Percentiles rank a stretch among this genome's conserved stretches.
Evolutionary conservation across 352 stramenopile species (phyloP).

Genomic region (Pythium utonaiense): DNA sequence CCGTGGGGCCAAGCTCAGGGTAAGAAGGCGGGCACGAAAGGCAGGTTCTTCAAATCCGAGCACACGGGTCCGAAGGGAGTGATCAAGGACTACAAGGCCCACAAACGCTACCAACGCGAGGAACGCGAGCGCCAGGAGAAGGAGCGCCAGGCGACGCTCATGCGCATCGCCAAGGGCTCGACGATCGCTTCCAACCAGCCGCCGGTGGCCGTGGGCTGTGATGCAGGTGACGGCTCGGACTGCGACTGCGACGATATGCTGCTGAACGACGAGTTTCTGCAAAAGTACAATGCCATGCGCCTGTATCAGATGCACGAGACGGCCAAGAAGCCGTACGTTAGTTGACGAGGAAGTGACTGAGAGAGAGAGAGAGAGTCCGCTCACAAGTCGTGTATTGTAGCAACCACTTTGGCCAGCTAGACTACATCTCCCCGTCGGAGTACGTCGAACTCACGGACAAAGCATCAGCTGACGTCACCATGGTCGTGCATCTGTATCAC

Average conservation of each 20-base stretch:
- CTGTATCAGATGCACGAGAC: conserved; percentile 57
- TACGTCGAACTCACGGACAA: conserved; percentile 54
- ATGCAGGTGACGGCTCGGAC: conserved; percentile 25
- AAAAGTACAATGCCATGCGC: conserved; percentile 58
- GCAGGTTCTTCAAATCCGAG: conserved; percentile 50
- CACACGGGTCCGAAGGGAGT: conserved; percentile 83
- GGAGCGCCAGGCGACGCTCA: conserved; percentile 47
- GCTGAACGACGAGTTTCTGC: conserved; percentile 52
- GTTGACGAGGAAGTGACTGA: background rate
- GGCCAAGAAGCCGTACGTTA: conserved; percentile 23
- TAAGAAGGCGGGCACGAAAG: conserved; percentile 22
- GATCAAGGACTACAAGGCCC: conserved; percentile 76
- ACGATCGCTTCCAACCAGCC: conserved; percentile 11
- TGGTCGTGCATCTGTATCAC: conserved; percentile 67
- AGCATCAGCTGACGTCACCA: conserved; percentile 14
- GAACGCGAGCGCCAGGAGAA: conserved; percentile 47
- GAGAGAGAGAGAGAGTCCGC: too few species aligned
- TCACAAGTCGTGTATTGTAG: conserved; percentile 20
- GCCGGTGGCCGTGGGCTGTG: background rate
- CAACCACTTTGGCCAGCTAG: conserved; percentile 46
- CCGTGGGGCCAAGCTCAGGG: conserved; percentile 48
- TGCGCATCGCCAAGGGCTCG: conserved; percentile 61
- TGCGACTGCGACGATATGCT: conserved; percentile 47
- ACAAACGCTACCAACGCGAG: conserved; percentile 58
- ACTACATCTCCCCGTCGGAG: conserved; percentile 47